Percentiles rank a stretch among this genome's conserved stretches.
Evolutionary conservation across 306 rosid genomes (phyloP).

Genomic region (apple (Malus domestica)): ASM211411v1 NC_041792.1:19844907-19845406

Average conservation of each 20-base stretch:
- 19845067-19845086: background rate
- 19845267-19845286: slow-evolving; percentile 30
- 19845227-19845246: slow-evolving; percentile 43
- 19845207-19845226: slow-evolving; percentile 64
- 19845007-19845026: slow-evolving; percentile 29
- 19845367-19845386: no score
- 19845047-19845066: slow-evolving; percentile 1
- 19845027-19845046: background rate
- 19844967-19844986: slow-evolving; percentile 35
- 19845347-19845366: background rate
- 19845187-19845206: slow-evolving; percentile 93
- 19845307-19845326: slow-evolving; percentile 30
- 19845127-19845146: background rate
- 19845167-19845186: slow-evolving; percentile 25
- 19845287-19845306: slow-evolving; percentile 30
- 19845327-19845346: slow-evolving; percentile 31
- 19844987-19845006: slow-evolving; percentile 26
- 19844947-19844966: background rate
- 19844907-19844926: slow-evolving; percentile 30
- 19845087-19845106: background rate
- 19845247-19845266: slow-evolving; percentile 31
- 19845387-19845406: no score
- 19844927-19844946: slow-evolving; percentile 36
- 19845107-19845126: background rate
- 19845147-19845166: slow-evolving; percentile 1